Evolutionary conservation across 2,329 filamentous ascomycete genomes (phyloP), one percentile per base, ranked within the genome.

Genomic region (Alternaria incomplexa): DNA sequence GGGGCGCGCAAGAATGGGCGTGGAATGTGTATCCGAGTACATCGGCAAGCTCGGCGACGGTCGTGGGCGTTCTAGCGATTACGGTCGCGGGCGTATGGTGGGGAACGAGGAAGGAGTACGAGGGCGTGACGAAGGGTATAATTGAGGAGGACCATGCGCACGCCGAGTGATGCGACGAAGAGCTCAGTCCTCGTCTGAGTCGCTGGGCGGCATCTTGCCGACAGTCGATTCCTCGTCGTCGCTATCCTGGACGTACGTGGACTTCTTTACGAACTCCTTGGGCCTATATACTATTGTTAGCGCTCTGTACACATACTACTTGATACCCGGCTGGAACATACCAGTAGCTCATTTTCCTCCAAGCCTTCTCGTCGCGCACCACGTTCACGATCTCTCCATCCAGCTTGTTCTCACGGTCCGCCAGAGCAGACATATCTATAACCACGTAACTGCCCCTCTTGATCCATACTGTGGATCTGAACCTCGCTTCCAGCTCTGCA

Each of bases 11-110:
- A 80, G 94, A 97, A 79, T 94, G 91, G 90, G 93, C 92, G 12
- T 97, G 94, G 94, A 97, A 97, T 72, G 89, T 94, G 10, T 97
- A 91, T 77, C 94, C 94, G n/a, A 97, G 93, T 77, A 91, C 90
- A 32, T 80, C 84, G 58, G 67, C 77, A 36, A 92, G 90, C 77
- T 92, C 90, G 6, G 79, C 81, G 65, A 82, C 86, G 6, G 94
- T 93, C 9, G 91, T 99, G 13, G 85, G 85, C 23, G 87, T 89
- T 43, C 83, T 98, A 71, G 88, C 88, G 17, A 76, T 87, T 12
- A 91, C 91, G 15, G 88, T 95, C 1, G 82, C 82, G 6, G 84
- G 88, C 50, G 83, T 88, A 13, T 91, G 90, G 85, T 81, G 83
- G 68, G 88, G 87, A 4, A 85, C 86, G 55, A 79, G 77, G 51